These are phyloP conservation scores for Penicillium nordicum DNA, from an alignment of 2,329 filamentous ascomycete genomes.

Conservation along the genomic window DNA sequence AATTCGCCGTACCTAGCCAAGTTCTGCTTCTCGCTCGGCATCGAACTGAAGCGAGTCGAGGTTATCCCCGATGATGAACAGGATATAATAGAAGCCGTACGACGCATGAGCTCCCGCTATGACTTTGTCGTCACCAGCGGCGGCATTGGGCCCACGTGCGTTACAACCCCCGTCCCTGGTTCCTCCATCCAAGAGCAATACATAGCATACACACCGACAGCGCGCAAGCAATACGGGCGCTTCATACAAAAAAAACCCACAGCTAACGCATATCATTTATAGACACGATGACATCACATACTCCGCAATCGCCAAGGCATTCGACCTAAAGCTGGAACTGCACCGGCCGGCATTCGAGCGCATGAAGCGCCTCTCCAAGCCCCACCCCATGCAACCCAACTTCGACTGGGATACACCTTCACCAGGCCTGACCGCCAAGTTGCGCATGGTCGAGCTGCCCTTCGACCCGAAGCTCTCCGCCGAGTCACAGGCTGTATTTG, in stretches of 20 bases:
- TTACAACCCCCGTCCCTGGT: constrained; percentile 19
- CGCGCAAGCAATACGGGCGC: neutral
- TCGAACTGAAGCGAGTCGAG: constrained; percentile 77
- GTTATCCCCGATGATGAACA: constrained; percentile 89
- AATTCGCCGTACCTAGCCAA: constrained; percentile 64
- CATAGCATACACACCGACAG: neutral
- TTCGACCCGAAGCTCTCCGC: constrained; percentile 64
- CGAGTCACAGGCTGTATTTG: constrained; percentile 73
- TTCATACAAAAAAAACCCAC: neutral
- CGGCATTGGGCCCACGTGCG: constrained; percentile 91
- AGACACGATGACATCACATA: constrained; percentile 99
- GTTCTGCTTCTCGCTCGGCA: constrained; percentile 63
- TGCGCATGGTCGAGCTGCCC: constrained; percentile 87
- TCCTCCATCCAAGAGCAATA: neutral
- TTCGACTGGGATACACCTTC: constrained; percentile 86
- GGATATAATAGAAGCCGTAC: constrained; percentile 84
- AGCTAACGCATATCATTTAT: constrained; percentile 8
- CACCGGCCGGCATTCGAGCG: constrained; percentile 72
- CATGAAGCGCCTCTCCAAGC: constrained; percentile 79
- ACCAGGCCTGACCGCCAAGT: constrained; percentile 71
- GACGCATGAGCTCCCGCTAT: constrained; percentile 81
- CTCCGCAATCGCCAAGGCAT: constrained; percentile 86
- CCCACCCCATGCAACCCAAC: constrained; percentile 66
- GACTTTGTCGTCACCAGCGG: constrained; percentile 95
- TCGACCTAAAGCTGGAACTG: constrained; percentile 69